A percentile compares a stretch with the other conserved stretches of the same genome.
Evolutionary conservation across 257 asterid genomes (phyloP).

Genomic region (Henckelia pumila): DNA sequence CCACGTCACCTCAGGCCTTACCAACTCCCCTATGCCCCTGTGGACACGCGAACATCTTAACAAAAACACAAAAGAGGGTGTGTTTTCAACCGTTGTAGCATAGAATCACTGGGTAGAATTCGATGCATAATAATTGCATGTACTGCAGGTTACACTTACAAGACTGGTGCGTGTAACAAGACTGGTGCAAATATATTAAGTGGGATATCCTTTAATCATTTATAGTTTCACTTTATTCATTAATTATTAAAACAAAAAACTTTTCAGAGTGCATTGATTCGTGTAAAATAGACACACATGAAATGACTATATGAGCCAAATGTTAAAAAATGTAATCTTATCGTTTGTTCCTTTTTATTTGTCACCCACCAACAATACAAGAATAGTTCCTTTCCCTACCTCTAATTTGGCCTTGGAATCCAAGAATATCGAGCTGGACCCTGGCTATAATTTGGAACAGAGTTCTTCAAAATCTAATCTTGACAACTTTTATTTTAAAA

Average conservation of each 20-base stretch:
- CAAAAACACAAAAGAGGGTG: no score
- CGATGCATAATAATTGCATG: not conserved
- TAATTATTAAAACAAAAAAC: not conserved
- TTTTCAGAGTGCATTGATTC: not conserved
- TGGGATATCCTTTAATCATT: not conserved
- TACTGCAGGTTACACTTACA: not conserved
- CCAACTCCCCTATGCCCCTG: no score
- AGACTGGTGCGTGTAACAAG: not conserved
- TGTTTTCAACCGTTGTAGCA: no score
- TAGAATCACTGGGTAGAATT: no score
- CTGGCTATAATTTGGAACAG: not conserved
- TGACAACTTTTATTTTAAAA: not conserved
- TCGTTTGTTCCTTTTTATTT: not conserved
- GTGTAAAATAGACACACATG: not conserved
- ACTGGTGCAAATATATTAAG: not conserved
- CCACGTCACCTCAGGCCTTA: no score
- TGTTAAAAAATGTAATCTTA: not conserved
- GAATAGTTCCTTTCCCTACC: not conserved
- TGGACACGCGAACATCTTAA: no score
- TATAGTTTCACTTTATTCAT: not conserved
- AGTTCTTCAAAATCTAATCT: not conserved
- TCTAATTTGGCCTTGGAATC: not conserved
- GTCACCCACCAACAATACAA: not conserved
- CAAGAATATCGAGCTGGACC: not conserved
- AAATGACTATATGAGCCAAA: not conserved